Base-by-base conservation (phyloP, 208 protist species). In the Borovskyia barvae region DNA sequence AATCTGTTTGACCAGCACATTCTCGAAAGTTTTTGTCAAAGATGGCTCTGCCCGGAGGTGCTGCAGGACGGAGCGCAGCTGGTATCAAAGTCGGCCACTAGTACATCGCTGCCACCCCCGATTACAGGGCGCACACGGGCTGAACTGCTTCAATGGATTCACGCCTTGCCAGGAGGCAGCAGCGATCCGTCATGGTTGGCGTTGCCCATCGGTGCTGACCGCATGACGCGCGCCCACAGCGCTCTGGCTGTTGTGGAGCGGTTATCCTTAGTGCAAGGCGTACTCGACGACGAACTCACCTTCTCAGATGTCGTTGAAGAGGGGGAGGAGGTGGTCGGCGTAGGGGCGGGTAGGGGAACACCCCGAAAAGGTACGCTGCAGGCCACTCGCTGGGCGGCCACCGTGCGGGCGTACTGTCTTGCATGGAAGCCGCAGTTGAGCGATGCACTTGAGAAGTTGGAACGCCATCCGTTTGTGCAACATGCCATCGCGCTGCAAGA, bases 1-100 rank as follows among this genome's bases (percentile, higher is more conserved):
- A 99, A 99, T 80, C 80, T 89, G n/a, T 98, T 98, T 71, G 98
- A 99, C 67, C 80, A 97, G 74, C 81, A 92, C 48, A 57, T 98
- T 1, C 62, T 99, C 2, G 71, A 96, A 33, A 87, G 79, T 33
- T 91, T 99, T 69, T 89, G 98, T 17, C 63, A 69, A 14, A 41
- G 72, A 26, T 25, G 98, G 15, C 92, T 99, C 40, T 74, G 65
- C 41, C 45, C 71, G 9, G 68, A 39, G 33, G 54, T 82, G 19
- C 32, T 59, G 62, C 47, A 69, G 33, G 59, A 74, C 26, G 48
- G 36, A 7, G 49, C 61, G 0, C 39, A 59, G 39, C 66, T 85
- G 43, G 60, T 79, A 24, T 37, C 60, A 5, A 68, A 66, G 40
- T 43, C 43, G 4, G 45, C 42, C 40, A 14, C 62, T 0, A 40